phyloP scores from a whole-genome alignment of 352 stramenopile species.

The Globisporangium spinosum region DNA sequence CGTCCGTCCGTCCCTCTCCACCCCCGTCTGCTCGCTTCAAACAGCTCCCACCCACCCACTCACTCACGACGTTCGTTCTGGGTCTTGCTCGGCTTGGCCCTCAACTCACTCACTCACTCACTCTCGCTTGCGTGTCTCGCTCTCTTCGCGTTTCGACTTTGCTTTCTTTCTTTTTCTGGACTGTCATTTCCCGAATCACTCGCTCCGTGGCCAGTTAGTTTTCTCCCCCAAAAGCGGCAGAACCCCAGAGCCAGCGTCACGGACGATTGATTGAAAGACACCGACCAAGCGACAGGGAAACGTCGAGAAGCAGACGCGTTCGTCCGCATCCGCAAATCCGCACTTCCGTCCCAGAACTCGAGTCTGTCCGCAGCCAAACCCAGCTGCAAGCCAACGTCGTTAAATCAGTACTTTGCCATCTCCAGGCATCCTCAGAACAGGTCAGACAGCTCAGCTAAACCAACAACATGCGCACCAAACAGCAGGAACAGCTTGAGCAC shows the following conservation, averaged over 20 bases:
- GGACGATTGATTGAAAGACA: background rate
- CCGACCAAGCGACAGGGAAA: background rate
- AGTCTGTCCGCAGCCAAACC: background rate
- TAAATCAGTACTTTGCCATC: background rate
- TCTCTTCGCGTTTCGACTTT: background rate
- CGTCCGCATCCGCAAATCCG: background rate
- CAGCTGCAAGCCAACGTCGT: too few relatives aligned
- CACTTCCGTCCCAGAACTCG: too few relatives aligned
- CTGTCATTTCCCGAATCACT: slow-evolving; percentile 17
- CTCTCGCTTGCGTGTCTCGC: slow-evolving; percentile 3
- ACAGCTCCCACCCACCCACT: slow-evolving; percentile 15
- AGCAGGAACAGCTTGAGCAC: slow-evolving; percentile 18
- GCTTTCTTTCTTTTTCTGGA: slow-evolving; percentile 4
- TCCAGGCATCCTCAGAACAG: background rate
- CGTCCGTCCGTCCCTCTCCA: slow-evolving; percentile 4
- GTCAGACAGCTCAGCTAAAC: slow-evolving; percentile 2
- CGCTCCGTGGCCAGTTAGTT: slow-evolving; percentile 6
- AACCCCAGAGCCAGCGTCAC: background rate
- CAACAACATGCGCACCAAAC: slow-evolving; percentile 20
- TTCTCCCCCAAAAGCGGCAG: background rate
- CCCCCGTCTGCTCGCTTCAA: slow-evolving; percentile 13
- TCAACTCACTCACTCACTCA: too few relatives aligned
- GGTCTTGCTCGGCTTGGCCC: background rate
- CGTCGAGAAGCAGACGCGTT: background rate
- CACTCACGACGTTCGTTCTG: background rate